Evolutionary conservation across 352 stramenopile genomes (phyloP), one percentile per base, ranked within the genome.

Genomic region (Phytophthora rubi): DNA sequence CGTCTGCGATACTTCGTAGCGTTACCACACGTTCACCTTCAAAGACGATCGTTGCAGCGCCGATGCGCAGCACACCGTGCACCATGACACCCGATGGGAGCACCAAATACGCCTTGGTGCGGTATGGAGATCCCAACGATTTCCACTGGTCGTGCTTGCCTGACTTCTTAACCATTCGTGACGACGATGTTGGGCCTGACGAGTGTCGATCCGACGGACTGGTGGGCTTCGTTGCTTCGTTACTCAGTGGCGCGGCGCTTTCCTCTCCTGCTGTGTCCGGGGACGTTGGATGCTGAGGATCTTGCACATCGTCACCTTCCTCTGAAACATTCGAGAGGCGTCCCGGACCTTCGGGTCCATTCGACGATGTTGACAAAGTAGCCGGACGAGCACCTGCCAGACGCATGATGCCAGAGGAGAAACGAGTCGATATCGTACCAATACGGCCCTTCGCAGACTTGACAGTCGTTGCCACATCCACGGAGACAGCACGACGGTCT

Each of bases 71-170:
- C 16, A 85, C 83, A 53, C 88, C 88, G 54, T 90, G 86, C 7
- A 95, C 81, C 63, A 94, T 79, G 4, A 92, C 66, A 18, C 88
- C 88, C 0, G 82, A 93, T 10, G 86, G 82, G 2, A 95, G 66
- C 18, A 94, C 75, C 32, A 95, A 63, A 71, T 95, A 95, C 9
- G 86, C 77, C 48, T 92, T 92, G 3, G 86, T 95, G n/a, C 82
- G 76, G 66, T 91, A 94, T 15, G 77, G 77, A 6, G 79, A 79
- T 4, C 76, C 78, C 8, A 93, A 53, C 4, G 75, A 85, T 61
- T 87, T 88, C 86, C 86, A 94, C 37, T 92, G 86, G 1, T 92
- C 86, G 39, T 82, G 83, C 49, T 76, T 80, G 30, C 71, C 83
- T 21, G 73, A 70, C 13, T 73, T 76, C 13, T 80, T 81, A 9